Base-by-base conservation (phyloP, 495 filamentous ascomycete genomes). In the Penicillium tannophilum region DNA sequence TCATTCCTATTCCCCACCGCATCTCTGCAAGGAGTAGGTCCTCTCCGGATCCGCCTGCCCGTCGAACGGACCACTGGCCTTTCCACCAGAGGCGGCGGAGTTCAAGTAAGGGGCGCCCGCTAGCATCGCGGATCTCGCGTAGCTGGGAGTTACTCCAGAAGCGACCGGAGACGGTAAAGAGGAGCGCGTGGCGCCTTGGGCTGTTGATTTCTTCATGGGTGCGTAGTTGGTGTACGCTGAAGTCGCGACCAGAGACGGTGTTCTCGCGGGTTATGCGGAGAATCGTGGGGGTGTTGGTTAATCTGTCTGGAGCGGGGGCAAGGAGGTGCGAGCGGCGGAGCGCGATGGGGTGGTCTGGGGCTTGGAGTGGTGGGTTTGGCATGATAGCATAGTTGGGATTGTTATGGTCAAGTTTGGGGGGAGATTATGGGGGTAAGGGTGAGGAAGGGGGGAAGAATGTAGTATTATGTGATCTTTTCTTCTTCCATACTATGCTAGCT, bases 221-320 rank as follows among this genome's bases (percentile, higher is more conserved):
- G 53, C 60, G 64, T 5, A 65, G 49, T 8, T 55, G 64, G 41
- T 61, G 50, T 12, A 70, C 43, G n/a, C 30, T 61, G 52, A 63
- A 65, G 48, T 52, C 55, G 48, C 55, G 60, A 16, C 50, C 50
- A 33, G 60, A 58, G 36, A 53, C 36, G 17, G 58, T 57, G 60
- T 63, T 56, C 33, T 58, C 49, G 47, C 62, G 61, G 14, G 54
- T 51, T 6, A 70, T 65, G 20, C 53, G 57, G n/a, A 70, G 59
- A 1, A 62, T 70, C 12, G 67, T 70, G 20, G 67, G 62, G 30
- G 67, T 65, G 53, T 67, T 61, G 39, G 64, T 67, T 23, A 70
- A 52, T 30, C 62, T 59, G 53, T 70, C 67, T 55, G 67, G 55
- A 2, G 62, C 59, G 24, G 67, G 64, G 44, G 64, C 56, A 55